Evolutionary conservation across 2,329 filamentous ascomycete species (phyloP), one percentile per base, ranked within the genome.

Genomic region (Trichoderma endophyticum): DNA sequence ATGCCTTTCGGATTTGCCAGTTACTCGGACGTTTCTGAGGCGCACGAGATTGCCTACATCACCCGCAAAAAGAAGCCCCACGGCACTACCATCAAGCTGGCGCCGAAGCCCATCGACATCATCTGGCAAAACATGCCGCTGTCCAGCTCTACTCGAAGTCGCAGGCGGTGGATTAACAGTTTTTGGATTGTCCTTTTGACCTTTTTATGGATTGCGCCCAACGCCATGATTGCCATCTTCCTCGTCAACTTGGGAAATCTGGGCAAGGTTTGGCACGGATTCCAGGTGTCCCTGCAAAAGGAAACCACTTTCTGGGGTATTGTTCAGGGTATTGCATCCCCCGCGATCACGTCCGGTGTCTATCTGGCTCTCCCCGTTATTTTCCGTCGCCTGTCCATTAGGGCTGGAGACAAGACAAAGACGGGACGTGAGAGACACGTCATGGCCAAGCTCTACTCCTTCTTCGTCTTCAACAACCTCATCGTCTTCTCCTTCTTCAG

Each of bases 381-480:
- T 77, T 98, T 99, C 85, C 92, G 96, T 71, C 91, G 93, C 26
- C 86, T 99, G 48, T 92, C 94, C 6, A 91, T 94, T 73, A 89
- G 89, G 75, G 92, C 93, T 5, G 96, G 96, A 74, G 95, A 98
- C 79, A 88, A 92, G 75, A 97, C 94, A 62, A 99, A 98, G 83
- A 97, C 93, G 0, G 93, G 93, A 30, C 90, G 96, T 70, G 96
- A 99, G 80, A 88, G 94, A 34, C 95, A 98, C 80, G 96, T 99
- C 67, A 87, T 96, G 72, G 91, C 90, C 74, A 97, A 97, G 81
- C 87, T 99, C 3, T 99, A 97, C 82, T 88, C 93, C 21, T 99
- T 99, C 84, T 99, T 99, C 82, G 89, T 98, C 67, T 94, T 99
- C 86, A 99, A 99, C 87, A 98, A 98, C 79, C 82, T 99, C 70